Evolutionary conservation across 495 filamentous ascomycete species (phyloP), one percentile per base, ranked within the genome.

Genomic region (Trichocladium antarcticum): DNA sequence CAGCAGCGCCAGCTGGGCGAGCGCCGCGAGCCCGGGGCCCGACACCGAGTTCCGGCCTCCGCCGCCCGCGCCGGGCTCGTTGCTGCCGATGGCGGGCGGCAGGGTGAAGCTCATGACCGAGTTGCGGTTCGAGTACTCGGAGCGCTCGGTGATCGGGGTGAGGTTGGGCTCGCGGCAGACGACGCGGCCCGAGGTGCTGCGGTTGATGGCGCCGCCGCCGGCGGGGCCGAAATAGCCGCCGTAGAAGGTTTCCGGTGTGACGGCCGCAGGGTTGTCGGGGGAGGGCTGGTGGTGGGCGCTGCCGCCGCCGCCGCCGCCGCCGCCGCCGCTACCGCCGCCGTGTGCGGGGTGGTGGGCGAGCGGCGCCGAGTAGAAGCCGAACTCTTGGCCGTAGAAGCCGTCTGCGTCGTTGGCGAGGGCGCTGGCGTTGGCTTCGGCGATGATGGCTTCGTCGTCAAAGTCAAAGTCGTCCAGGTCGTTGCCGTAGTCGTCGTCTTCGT

Each of bases 81-180:
- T 77, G 43, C 20, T 61, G 57, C 54, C 73, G 54, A 64, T 67
- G 37, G 52, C 59, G 41, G 68, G 55, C 50, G 81, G 79, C 50
- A 87, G 69, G 31, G 74, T 75, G 29, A 87, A 65, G 27, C 77
- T 82, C 72, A 92, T 84, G 56, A 92, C 77, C 3, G 84, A 90
- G 60, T 96, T 97, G 42, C 93, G 79, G 42, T 92, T 95, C 35
- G 85, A 92, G 71, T 92, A 94, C 70, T 98, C 92, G 55, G 85
- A 93, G 3, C 90, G 79, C 65, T 98, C 92, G 0, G 89, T 96
- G 53, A 98, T 98, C 5, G 92, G 92, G 2, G 92, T 98, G 24
- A 98, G 69, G 57, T 88, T 94, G 2, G 93, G 92, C 50, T 95
- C 88, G 35, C 84, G 73, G 20, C 84, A 82, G 29, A 82, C 81